phyloP scores from a whole-genome alignment of 345 rosid species.

The Eucalyptus regnans region DNA sequence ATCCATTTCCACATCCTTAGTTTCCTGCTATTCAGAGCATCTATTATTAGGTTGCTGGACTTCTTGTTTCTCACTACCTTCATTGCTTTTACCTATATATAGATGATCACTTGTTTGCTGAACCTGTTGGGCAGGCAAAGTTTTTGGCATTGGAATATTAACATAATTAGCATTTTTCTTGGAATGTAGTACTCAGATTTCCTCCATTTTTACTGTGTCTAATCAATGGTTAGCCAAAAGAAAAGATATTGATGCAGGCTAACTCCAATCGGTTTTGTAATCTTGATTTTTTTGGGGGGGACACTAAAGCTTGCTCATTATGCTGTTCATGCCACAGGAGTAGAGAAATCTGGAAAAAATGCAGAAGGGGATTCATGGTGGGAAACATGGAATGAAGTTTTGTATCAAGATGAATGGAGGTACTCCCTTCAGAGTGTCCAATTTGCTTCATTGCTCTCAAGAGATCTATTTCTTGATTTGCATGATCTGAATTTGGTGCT shows the following conservation, averaged over 20 bases:
- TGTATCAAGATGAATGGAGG: constrained; percentile 99
- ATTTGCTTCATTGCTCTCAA: neutral
- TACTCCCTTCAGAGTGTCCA: constrained; percentile 5
- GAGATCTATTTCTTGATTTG: neutral
- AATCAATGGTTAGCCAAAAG: neutral
- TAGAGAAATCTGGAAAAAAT: constrained; percentile 95
- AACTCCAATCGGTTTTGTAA: neutral
- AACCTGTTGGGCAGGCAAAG: neutral
- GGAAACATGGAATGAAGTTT: constrained; percentile 99
- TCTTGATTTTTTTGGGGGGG: neutral
- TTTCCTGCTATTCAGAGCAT: neutral
- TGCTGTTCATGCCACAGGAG: constrained; percentile 39
- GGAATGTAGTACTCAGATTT: neutral
- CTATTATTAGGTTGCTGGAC: neutral
- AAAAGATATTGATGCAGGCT: neutral
- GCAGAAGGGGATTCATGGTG: constrained; percentile 98
- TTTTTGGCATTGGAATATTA: neutral
- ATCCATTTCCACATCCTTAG: neutral
- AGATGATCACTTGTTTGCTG: neutral
- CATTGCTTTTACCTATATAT: neutral
- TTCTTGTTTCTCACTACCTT: neutral
- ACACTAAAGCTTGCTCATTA: neutral
- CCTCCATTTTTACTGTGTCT: neutral
- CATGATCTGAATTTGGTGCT: neutral
- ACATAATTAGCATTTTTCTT: neutral